Evolutionary conservation across 1,284 basidiomycete genomes (phyloP), one percentile per base, ranked within the genome.

Genomic region (Irpex sp.): DNA sequence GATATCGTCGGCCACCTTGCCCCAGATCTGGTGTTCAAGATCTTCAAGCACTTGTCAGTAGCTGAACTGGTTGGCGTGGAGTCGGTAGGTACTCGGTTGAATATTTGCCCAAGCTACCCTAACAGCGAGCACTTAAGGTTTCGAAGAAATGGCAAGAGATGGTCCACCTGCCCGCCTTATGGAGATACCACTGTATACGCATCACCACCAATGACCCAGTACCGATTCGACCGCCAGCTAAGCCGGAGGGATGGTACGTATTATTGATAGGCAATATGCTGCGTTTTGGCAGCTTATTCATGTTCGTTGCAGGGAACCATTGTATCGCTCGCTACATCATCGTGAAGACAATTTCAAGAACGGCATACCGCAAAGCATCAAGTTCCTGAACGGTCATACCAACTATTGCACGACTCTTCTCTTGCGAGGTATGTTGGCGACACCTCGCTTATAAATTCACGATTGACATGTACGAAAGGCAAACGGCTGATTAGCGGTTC

Each of bases 371-470:
- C 93, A 96, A 75, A 83, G 79, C 13, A 81, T 96, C 49, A 79
- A 87, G 9, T 88, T 94, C 79, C 80, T 96, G 58, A 83, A 85
- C 52, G 94, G 93, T 0, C 94, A 97, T 70, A 93, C 89, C 5
- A 92, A 89, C 72, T 96, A 95, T 73, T 93, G 93, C 67, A 97
- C 94, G 0, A 92, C 91, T 0, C 79, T 97, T 47, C 81, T 94
- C 37, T 77, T 96, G 44, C 82, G 87, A 64, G 92, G 85, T 75
- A 73, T 68, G 76, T 73, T 44, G 26, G 31, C 52, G 17, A 6
- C 31, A 51, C 47, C 21, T 37, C 47, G 17, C 26, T 55, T 11
- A 44, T 47, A n/a, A 9, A 5, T 55, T 36, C 57, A 4, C 51
- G 6, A 36, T 34, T 19, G 6, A 26, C 26, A 26, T 38, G 15